Conservation (phyloP, 2,329 filamentous ascomycete genomes). For the Corniculantispora saksenae region DNA sequence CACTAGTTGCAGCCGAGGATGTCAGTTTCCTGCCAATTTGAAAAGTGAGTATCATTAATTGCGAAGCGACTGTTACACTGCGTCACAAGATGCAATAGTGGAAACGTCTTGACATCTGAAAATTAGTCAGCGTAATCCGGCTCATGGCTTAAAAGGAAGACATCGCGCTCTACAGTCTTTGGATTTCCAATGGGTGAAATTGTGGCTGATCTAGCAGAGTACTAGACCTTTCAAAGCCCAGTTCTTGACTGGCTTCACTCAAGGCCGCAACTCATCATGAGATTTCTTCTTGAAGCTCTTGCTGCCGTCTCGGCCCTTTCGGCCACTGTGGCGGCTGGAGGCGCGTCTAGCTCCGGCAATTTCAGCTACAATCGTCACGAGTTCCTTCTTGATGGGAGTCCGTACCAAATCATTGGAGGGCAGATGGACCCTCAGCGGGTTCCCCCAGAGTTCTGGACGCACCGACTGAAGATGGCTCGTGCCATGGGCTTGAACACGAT, state of each 20-base stretch:
- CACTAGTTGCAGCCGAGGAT: not conserved
- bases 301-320: slow-evolving; percentile 3
- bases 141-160: not conserved
- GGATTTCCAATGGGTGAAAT: not conserved
- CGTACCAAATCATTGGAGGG: slow-evolving; percentile 47
- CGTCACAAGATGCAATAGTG: not conserved
- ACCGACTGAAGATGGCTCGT: slow-evolving; percentile 72
- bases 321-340: not conserved
- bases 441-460: slow-evolving; percentile 47
- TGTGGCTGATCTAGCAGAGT: not conserved
- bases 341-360: not conserved
- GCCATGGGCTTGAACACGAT: slow-evolving; percentile 79
- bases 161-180: not conserved
- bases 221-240: not conserved
- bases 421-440: slow-evolving; percentile 54
- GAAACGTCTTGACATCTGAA: not conserved
- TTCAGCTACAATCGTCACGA: slow-evolving; percentile 42
- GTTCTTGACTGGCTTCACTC: not conserved
- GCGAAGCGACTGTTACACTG: not conserved
- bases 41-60: not conserved
- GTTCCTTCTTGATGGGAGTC: slow-evolving; percentile 43
- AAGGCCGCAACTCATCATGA: not conserved
- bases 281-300: slow-evolving; percentile 1
- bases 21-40: not conserved
- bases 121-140: not conserved